A percentile compares a stretch with the other conserved stretches of the same genome.
Conservation (phyloP, 2,329 filamentous ascomycete species). For the Pseudocercospora macadamiae region DNA sequence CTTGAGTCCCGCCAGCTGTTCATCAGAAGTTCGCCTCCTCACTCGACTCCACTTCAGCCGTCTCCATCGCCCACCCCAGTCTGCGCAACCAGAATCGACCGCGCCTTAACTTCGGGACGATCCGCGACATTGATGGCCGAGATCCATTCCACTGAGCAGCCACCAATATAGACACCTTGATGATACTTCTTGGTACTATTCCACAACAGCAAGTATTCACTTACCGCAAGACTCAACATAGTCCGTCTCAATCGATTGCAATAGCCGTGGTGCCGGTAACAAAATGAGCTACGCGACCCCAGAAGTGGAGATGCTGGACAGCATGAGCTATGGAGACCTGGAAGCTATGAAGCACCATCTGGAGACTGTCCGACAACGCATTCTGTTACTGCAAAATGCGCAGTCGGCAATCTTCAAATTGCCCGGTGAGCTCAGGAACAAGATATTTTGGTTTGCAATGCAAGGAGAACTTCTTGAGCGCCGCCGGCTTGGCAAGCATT, state of each 20-base stretch:
- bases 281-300: not conserved
- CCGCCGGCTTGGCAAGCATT: constrained; percentile 7
- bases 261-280: too few relatives aligned
- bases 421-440: constrained; percentile 23
- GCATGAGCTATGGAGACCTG: constrained; percentile 20
- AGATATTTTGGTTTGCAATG: constrained; percentile 25
- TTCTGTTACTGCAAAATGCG: constrained; percentile 24
- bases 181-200: not conserved
- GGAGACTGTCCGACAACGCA: constrained; percentile 22
- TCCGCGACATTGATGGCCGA: constrained; percentile 14
- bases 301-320: constrained; percentile 13
- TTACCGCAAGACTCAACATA: too few relatives aligned
- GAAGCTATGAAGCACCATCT: constrained; percentile 22
- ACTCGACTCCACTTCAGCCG: constrained; percentile 5
- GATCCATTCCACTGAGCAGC: not conserved
- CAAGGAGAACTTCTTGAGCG: constrained; percentile 22
- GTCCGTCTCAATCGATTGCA: too few relatives aligned
- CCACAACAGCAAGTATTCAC: too few relatives aligned
- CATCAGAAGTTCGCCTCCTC: not conserved
- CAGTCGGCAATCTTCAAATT: constrained; percentile 22
- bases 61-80: not conserved
- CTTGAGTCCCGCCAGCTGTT: not conserved
- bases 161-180: not conserved
- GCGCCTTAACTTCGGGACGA: constrained; percentile 4
- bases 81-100: not conserved